These are phyloP conservation scores for Margaritispora aquatica DNA, from an alignment of 495 filamentous ascomycete genomes.

Conservation along the genomic window DNA sequence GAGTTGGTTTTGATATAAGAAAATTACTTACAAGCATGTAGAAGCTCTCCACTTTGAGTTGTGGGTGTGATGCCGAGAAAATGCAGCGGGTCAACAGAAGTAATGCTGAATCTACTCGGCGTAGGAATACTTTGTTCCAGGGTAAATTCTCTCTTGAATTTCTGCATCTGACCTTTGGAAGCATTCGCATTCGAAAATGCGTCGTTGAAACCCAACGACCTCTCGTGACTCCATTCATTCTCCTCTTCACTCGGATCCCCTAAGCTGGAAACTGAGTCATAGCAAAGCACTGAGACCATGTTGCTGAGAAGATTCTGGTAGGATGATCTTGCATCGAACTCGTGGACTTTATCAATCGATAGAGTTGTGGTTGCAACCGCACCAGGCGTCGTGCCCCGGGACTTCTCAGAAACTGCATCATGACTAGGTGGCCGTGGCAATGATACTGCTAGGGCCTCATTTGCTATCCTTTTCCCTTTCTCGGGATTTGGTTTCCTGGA, in stretches of 20 bases:
- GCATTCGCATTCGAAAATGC: background rate
- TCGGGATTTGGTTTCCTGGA: background rate
- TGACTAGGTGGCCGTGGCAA: background rate
- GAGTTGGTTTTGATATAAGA: background rate
- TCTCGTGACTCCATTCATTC: background rate
- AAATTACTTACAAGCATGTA: slow-evolving; percentile 12
- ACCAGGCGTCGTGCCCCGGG: background rate
- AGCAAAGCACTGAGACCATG: background rate
- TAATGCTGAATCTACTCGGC: slow-evolving; percentile 9
- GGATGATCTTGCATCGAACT: background rate
- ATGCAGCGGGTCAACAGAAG: slow-evolving; percentile 14
- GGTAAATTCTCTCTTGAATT: background rate
- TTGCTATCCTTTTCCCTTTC: background rate
- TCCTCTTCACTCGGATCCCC: background rate
- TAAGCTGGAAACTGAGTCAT: background rate
- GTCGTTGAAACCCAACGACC: background rate
- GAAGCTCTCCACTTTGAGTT: slow-evolving; percentile 6
- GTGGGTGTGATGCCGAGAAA: slow-evolving; percentile 12
- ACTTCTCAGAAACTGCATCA: background rate
- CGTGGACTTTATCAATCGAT: background rate
- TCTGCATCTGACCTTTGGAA: background rate
- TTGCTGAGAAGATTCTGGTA: slow-evolving; percentile 4
- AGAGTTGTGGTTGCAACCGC: background rate
- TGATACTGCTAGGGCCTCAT: background rate
- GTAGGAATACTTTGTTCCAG: background rate